Conservation (phyloP, 2,329 filamentous ascomycete genomes). For the Diplodia seriata region DNA sequence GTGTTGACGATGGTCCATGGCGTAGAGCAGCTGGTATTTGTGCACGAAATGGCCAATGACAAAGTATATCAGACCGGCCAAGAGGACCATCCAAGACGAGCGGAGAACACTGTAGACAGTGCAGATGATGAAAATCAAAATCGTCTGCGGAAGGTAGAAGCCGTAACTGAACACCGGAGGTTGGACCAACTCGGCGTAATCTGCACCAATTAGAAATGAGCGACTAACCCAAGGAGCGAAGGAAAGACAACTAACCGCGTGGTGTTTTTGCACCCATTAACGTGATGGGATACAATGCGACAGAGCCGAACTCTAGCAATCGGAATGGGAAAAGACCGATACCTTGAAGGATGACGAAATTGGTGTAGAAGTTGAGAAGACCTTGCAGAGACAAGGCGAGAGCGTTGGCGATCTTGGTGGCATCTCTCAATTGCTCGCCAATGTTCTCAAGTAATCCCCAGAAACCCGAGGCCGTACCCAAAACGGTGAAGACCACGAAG, state of each 20-base stretch:
- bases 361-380: slow-evolving; percentile 85
- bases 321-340: slow-evolving; percentile 94
- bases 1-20: slow-evolving; percentile 96
- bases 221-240: neutral
- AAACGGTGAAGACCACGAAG: slow-evolving; percentile 91
- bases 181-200: slow-evolving; percentile 80
- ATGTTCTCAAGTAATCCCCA: slow-evolving; percentile 69
- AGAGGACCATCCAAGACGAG: slow-evolving; percentile 78
- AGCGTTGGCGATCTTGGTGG: slow-evolving; percentile 75
- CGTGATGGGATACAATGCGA: slow-evolving; percentile 82
- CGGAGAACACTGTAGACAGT: slow-evolving; percentile 90
- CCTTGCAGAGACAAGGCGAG: slow-evolving; percentile 77
- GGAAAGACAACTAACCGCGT: slow-evolving; percentile 56
- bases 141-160: slow-evolving; percentile 90
- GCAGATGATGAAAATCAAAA: slow-evolving; percentile 94
- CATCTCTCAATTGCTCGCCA: slow-evolving; percentile 77
- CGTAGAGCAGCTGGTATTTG: slow-evolving; percentile 97
- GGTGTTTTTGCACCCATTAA: slow-evolving; percentile 83
- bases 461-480: slow-evolving; percentile 80
- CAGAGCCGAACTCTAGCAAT: slow-evolving; percentile 85
- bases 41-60: slow-evolving; percentile 84
- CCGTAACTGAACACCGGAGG: slow-evolving; percentile 94
- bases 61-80: slow-evolving; percentile 85
- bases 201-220: slow-evolving; percentile 46
- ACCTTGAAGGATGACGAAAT: slow-evolving; percentile 91